Conservation (phyloP, 1,139 yeast genomes). For the Pichia sp. region DNA sequence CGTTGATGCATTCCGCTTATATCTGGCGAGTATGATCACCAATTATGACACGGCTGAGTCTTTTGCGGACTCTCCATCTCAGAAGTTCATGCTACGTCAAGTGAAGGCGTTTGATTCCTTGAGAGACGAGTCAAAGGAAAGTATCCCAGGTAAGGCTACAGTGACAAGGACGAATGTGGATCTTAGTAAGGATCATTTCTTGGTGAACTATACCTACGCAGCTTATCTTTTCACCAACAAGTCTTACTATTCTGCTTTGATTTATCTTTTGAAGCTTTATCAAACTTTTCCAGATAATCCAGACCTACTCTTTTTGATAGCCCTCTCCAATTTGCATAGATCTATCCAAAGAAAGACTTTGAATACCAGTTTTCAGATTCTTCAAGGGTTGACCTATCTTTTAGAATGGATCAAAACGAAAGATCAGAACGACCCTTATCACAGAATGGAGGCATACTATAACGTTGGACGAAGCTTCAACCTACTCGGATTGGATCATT, state of each 20-base stretch:
- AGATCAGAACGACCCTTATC: slow-evolving; percentile 38
- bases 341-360: slow-evolving; percentile 86
- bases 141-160: slow-evolving; percentile 66
- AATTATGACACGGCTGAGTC: slow-evolving; percentile 51
- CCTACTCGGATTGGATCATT: slow-evolving; percentile 62
- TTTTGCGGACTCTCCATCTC: slow-evolving; percentile 75
- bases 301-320: slow-evolving; percentile 65
- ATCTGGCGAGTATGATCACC: slow-evolving; percentile 60
- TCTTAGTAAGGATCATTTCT: slow-evolving; percentile 52
- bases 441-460: slow-evolving; percentile 71
- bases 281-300: slow-evolving; percentile 67
- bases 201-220: slow-evolving; percentile 70
- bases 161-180: slow-evolving; percentile 43
- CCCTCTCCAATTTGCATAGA: slow-evolving; percentile 80
- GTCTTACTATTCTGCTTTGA: slow-evolving; percentile 73
- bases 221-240: slow-evolving; percentile 75
- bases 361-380: slow-evolving; percentile 77
- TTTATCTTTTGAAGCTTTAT: slow-evolving; percentile 57
- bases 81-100: slow-evolving; percentile 83
- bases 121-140: slow-evolving; percentile 42
- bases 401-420: slow-evolving; percentile 56
- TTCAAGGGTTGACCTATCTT: slow-evolving; percentile 79
- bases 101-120: slow-evolving; percentile 80
- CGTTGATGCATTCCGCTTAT: slow-evolving; percentile 58
- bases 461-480: slow-evolving; percentile 85